Evolutionary conservation across 2,329 filamentous ascomycete species (phyloP), one percentile per base, ranked within the genome.

Genomic region (Hypomyces perniciosus): DNA sequence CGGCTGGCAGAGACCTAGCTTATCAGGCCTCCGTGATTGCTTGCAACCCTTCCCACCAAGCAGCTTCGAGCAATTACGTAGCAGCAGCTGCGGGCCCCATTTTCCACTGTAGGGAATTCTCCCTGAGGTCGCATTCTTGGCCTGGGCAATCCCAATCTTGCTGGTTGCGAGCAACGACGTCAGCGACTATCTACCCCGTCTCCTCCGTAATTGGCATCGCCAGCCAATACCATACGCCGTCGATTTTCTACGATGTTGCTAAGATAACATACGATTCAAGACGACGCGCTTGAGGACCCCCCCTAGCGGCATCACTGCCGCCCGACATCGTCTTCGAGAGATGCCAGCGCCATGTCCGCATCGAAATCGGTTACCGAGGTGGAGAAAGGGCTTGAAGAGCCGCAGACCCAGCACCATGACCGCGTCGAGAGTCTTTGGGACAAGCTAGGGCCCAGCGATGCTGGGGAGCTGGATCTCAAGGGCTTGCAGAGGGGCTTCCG

Each of bases 361-460:
- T 61, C 75, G 67, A 75, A 78, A 65, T 69, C 75, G 71, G 75
- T 75, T 63, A 67, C 68, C 60, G 70, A 77, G 64, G 63, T 76
- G 59, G 69, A 73, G 69, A 80, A 76, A 71, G 87, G 88, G 78
- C 77, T 89, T 74, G 78, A 75, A 67, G 88, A 93, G 73, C 84
- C 85, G 62, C 80, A 86, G 68, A 85, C 85, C 70, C 80, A 88
- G 72, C 83, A 87, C 66, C 88, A 95, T 72, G 80, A 83, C 69
- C 82, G 91, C 63, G 81, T 96, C 62, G 85, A 90, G 72, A 79
- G 84, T 67, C 81, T 97, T 63, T 97, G 92, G 91, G 76, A 74
- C 65, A 84, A 81, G 62, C 80, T 99, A 59, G 90, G 95, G 68
- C 85, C 85, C 58, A 80, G 83, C 57, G 78, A 79, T 53, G 84